Evolutionary conservation across 202 grass and related monocot genomes (phyloP), one percentile per base, ranked within the genome.

Genomic region (Alloteropsis angusta): DNA sequence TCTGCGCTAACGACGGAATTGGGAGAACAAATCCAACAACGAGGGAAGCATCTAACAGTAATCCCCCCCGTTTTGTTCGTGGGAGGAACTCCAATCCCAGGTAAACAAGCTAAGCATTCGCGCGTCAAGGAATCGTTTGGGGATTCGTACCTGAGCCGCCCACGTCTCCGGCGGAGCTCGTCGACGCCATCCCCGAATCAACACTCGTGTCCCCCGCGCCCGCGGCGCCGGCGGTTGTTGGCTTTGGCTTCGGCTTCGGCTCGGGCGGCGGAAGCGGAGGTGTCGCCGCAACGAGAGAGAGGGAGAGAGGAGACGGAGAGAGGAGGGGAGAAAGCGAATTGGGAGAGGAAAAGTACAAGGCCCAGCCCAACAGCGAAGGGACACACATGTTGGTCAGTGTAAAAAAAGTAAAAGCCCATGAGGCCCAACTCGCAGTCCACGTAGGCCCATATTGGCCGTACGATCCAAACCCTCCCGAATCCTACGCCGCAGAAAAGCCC

Each of bases 141-240:
- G 59, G 47, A 0, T 50, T 19, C 7, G 42, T 87, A 87, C 85
- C 85, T 87, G 85, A 65, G 36, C 12, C 32, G 6, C 59, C 80
- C 12, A 14, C 50, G 7, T 50, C 60, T 5, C 74, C 14, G 0
- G 80, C 43, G 18, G 85, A 73, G 68, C 85, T 79, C 4, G 59
- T 78, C 5, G 80, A 83, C 17, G 74, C 67, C 85, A 87, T 87
- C 50, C 0, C 37, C 42, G 6, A 22, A 45, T 35, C 15, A 25
- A 44, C 1, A 64, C 57, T 48, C 7, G 2, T 49, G 1, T 32
- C 58, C 65, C 80, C 65, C 38, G 47, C 41, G 72, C 80, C 65
- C 38, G 47, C 41, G 72, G 50, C 4, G 50, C 4, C 9, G 30
- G 8, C 4, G 46, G 78, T 19, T 16, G 28, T 34, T 53, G 63